Conservation (phyloP, 2,329 filamentous ascomycete species). For the Cercospora zeina region DNA sequence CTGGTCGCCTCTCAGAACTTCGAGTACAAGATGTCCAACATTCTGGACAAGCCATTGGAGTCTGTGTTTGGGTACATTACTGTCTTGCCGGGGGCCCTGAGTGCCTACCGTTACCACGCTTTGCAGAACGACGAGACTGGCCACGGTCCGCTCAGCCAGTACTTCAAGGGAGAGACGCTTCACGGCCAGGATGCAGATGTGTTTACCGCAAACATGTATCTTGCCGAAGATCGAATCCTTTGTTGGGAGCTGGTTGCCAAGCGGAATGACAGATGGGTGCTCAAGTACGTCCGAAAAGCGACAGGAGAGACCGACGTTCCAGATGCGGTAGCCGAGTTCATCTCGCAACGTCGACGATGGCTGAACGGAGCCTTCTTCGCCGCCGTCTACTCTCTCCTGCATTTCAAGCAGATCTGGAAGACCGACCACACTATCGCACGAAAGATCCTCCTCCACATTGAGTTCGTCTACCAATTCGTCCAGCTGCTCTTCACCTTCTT, state of each 20-base stretch:
- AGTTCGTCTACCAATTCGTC: conserved; percentile 93
- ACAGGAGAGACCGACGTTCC: conserved; percentile 96
- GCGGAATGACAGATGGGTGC: conserved; percentile 88
- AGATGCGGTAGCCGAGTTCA: conserved; percentile 94
- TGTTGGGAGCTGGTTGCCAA: conserved; percentile 97
- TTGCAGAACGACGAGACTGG: conserved; percentile 95
- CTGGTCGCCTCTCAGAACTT: conserved; percentile 97
- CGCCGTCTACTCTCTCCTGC: conserved; percentile 92
- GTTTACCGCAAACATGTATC: conserved; percentile 95
- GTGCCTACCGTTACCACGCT: conserved; percentile 92
- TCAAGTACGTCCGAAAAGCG: conserved; percentile 96
- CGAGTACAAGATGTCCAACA: conserved; percentile 99
- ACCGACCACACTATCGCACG: conserved; percentile 89
- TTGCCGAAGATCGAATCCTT: conserved; percentile 84
- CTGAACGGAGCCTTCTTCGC: conserved; percentile 99
- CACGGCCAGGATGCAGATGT: conserved; percentile 96
- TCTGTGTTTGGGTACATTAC: conserved; percentile 98
- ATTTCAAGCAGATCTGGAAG: conserved; percentile 87
- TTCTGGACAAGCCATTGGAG: conserved; percentile 94
- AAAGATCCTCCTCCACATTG: conserved; percentile 88
- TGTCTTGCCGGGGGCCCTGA: conserved; percentile 89
- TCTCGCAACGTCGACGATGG: conserved; percentile 94
- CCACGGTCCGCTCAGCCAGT: conserved; percentile 91
- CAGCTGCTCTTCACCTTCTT: conserved; percentile 96
- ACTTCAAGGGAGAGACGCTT: conserved; percentile 97